Evolutionary conservation across 179 eudicot species (phyloP).

Genomic region (Spergularia azorica): DNA sequence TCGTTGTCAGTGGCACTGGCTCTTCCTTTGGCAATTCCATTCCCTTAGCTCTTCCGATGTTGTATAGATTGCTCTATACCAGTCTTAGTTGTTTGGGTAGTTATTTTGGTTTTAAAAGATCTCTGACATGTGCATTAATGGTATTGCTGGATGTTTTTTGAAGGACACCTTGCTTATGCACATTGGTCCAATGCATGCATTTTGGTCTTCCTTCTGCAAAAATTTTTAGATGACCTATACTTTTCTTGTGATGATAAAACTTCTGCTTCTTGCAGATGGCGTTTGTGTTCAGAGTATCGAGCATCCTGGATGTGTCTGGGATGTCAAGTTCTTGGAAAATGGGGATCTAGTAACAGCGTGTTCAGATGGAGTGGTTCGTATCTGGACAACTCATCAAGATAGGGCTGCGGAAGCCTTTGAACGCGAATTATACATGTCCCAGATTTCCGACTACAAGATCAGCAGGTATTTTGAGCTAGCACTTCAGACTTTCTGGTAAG

Average conservation of each 20-base stretch:
- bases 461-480: constrained; percentile 59
- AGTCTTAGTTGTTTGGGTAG: background rate
- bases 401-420: constrained; percentile 62
- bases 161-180: background rate
- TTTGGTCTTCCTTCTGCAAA: constrained; percentile 46
- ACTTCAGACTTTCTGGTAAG: background rate
- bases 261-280: constrained; percentile 62
- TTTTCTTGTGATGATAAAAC: constrained; percentile 4
- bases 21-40: constrained; percentile 14
- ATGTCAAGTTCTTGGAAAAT: constrained; percentile 90
- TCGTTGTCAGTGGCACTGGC: background rate
- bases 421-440: constrained; percentile 58
- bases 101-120: background rate
- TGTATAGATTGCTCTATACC: constrained; percentile 56
- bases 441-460: constrained; percentile 71
- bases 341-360: constrained; percentile 96
- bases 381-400: constrained; percentile 77
- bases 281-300: constrained; percentile 87
- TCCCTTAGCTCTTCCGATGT: constrained; percentile 2
- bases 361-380: constrained; percentile 88
- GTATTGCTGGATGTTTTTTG: constrained; percentile 21
- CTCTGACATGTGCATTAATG: background rate
- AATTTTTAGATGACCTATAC: constrained; percentile 3
- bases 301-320: constrained; percentile 99
- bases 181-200: background rate